These are phyloP conservation scores for Thalassiosira ordinaria DNA, from an alignment of 352 stramenopile species.

Conservation along the genomic window DNA sequence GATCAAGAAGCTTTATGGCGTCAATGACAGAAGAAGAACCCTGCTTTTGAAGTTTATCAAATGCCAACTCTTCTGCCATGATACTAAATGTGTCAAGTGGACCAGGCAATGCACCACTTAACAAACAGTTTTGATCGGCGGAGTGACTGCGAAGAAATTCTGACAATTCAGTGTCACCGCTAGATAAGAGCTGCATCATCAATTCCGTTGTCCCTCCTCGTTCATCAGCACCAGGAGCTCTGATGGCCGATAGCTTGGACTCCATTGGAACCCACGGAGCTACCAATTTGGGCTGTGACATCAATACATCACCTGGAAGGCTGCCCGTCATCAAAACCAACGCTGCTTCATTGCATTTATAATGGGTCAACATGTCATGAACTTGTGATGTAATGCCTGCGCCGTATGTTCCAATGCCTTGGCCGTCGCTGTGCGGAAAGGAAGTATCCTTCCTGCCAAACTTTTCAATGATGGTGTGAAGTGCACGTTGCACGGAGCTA, in stretches of 20 bases:
- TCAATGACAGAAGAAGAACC: slow-evolving; percentile 46
- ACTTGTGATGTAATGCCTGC: slow-evolving; percentile 68
- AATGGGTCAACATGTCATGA: slow-evolving; percentile 70
- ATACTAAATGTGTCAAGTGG: slow-evolving; percentile 62
- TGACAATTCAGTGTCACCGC: slow-evolving; percentile 72
- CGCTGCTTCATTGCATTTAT: slow-evolving; percentile 66
- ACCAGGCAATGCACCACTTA: slow-evolving; percentile 57
- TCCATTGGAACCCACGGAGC: slow-evolving; percentile 72
- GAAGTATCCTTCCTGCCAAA: slow-evolving; percentile 80
- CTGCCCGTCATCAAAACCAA: slow-evolving; percentile 76
- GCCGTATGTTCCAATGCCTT: slow-evolving; percentile 73
- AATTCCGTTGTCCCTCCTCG: slow-evolving; percentile 45
- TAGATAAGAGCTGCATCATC: slow-evolving; percentile 64
- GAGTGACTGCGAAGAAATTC: slow-evolving; percentile 66
- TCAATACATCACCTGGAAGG: slow-evolving; percentile 18
- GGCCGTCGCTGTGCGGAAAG: slow-evolving; percentile 71
- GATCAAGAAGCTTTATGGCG: slow-evolving; percentile 73
- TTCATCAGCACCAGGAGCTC: not conserved
- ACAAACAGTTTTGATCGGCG: not conserved
- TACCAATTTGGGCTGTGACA: slow-evolving; percentile 67
- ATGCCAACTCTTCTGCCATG: slow-evolving; percentile 59
- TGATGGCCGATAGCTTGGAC: slow-evolving; percentile 63
- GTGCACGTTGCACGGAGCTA: slow-evolving; percentile 35
- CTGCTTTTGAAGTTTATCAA: slow-evolving; percentile 23
- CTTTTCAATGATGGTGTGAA: slow-evolving; percentile 75